Evolutionary conservation across 108 stramenopile species (phyloP).

Genomic region (Cyclotella sp.): DNA sequence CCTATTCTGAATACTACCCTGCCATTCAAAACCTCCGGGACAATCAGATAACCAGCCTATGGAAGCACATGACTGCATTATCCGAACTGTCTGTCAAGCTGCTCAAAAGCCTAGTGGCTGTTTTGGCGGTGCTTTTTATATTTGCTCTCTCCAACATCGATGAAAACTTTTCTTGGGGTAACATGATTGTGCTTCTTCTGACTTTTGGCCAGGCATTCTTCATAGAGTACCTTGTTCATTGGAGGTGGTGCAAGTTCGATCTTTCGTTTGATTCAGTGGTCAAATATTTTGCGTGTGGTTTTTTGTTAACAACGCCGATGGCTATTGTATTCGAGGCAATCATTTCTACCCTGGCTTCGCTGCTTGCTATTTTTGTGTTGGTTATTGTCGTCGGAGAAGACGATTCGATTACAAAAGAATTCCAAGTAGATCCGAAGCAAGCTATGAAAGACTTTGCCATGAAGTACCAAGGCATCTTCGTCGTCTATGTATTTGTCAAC

Average conservation of each 20-base stretch:
- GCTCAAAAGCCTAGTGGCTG: constrained; percentile 32
- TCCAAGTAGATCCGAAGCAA: constrained; percentile 26
- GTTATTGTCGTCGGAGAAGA: constrained; percentile 22
- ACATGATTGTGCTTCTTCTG: constrained; percentile 43
- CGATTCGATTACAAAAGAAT: constrained; percentile 32
- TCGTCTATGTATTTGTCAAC: constrained; percentile 43
- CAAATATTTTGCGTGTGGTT: constrained; percentile 55
- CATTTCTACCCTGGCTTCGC: constrained; percentile 25
- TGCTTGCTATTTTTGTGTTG: constrained; percentile 7
- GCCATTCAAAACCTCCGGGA: constrained; percentile 35
- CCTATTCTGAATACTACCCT: constrained; percentile 48
- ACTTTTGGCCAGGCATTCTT: constrained; percentile 55
- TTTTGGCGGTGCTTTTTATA: constrained; percentile 24
- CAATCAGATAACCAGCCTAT: constrained; percentile 27
- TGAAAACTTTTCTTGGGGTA: constrained; percentile 41
- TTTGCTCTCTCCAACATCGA: constrained; percentile 50
- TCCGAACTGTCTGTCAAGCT: constrained; percentile 47
- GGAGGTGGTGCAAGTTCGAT: constrained; percentile 52
- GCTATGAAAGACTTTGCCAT: constrained; percentile 38
- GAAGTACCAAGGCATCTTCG: constrained; percentile 35
- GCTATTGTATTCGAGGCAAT: constrained; percentile 49
- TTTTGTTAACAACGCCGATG: constrained; percentile 48
- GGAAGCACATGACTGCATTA: constrained; percentile 21
- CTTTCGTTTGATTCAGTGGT: constrained; percentile 55
- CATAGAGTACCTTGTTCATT: constrained; percentile 52